A percentile compares a stretch with the other conserved stretches of the same genome.
phyloP scores from a whole-genome alignment of 305 asterid species.

The Salvia sclarea region DNA sequence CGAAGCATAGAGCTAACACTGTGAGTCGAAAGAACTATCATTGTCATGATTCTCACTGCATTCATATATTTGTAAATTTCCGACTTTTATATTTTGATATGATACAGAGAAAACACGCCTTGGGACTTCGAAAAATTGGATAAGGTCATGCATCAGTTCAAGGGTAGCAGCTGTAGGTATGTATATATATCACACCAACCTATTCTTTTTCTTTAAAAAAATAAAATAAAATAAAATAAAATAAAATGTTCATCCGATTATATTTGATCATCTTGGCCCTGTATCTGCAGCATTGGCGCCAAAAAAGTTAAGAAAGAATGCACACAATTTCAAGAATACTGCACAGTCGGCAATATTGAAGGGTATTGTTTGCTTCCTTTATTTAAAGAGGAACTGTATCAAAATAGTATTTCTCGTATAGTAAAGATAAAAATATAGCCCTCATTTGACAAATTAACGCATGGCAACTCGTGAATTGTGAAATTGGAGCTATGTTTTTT shows the following conservation, averaged over 20 bases:
- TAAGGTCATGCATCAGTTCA: constrained; percentile 65
- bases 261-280: not conserved
- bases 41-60: not conserved
- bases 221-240: no score
- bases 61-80: not conserved
- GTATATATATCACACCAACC: not conserved
- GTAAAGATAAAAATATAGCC: no score
- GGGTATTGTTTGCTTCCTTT: constrained; percentile 50
- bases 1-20: constrained; percentile 56
- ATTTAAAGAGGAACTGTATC: no score
- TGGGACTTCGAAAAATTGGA: constrained; percentile 60
- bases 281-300: constrained; percentile 71
- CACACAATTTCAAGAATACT: constrained; percentile 63
- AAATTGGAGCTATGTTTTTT: no score
- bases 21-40: constrained; percentile 37
- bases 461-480: no score
- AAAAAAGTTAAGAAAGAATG: constrained; percentile 64
- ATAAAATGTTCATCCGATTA: no score
- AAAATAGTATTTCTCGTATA: no score
- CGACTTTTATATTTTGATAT: not conserved
- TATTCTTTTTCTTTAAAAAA: no score
- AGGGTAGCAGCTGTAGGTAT: constrained; percentile 85
- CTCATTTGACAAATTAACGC: no score
- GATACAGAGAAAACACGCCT: constrained; percentile 46
- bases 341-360: constrained; percentile 55